phyloP scores from a whole-genome alignment of 2,329 filamentous ascomycete genomes.

The Alternaria sp. region DNA sequence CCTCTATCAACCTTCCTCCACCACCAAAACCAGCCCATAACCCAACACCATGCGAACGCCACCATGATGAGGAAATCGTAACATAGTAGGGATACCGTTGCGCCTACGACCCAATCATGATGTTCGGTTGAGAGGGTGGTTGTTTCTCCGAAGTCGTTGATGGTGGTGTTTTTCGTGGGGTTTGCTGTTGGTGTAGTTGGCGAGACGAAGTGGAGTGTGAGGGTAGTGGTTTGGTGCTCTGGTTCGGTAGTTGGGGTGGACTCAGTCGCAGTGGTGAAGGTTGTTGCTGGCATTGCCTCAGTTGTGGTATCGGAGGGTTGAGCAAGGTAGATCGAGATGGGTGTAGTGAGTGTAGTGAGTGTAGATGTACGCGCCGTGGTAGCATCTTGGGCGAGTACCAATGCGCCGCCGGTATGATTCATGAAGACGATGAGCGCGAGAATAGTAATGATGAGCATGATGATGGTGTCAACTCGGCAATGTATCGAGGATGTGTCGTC shows the following conservation, averaged over 20 bases:
- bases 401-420: neutral
- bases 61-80: constrained; percentile 23
- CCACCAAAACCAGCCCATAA: constrained; percentile 12
- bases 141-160: neutral
- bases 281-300: neutral
- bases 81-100: constrained; percentile 20
- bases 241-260: neutral
- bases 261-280: neutral
- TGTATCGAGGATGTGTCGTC: neutral
- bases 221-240: neutral
- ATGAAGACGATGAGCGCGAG: neutral
- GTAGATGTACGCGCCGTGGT: neutral
- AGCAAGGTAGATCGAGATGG: neutral
- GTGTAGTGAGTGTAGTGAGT: neutral
- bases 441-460: neutral
- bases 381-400: neutral
- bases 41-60: constrained; percentile 20
- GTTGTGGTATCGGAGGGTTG: neutral
- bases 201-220: neutral
- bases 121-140: neutral
- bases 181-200: neutral
- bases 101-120: constrained; percentile 14
- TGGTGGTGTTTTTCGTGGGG: neutral
- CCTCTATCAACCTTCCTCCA: neutral
- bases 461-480: neutral